These are phyloP conservation scores for Galerina sulciceps DNA, from an alignment of 768 basidiomycete species.

Conservation along the genomic window DNA sequence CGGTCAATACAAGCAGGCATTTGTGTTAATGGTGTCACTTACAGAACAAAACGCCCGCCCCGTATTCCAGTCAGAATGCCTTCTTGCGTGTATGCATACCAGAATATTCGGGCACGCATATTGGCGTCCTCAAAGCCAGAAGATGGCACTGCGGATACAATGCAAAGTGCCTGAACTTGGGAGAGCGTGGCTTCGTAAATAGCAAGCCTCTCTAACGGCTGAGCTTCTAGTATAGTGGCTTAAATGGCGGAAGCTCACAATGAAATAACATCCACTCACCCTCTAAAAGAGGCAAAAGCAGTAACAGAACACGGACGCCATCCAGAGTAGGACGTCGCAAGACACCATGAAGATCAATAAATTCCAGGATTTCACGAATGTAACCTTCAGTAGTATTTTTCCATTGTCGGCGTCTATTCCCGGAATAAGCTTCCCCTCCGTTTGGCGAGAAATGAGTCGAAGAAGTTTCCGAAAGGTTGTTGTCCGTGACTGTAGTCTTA, in stretches of 20 bases:
- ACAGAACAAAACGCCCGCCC: constrained; percentile 87
- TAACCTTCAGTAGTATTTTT: constrained; percentile 67
- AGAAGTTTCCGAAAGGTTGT: background rate
- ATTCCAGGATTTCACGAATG: constrained; percentile 74
- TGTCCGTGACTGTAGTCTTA: constrained; percentile 10
- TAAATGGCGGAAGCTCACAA: background rate
- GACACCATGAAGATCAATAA: constrained; percentile 81
- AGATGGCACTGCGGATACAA: constrained; percentile 41
- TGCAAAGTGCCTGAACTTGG: constrained; percentile 82
- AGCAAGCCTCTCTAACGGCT: constrained; percentile 51
- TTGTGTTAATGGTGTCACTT: constrained; percentile 28
- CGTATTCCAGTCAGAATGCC: constrained; percentile 80
- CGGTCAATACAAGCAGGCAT: background rate
- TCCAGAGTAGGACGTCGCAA: constrained; percentile 87
- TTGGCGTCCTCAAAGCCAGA: constrained; percentile 57
- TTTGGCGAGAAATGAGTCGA: constrained; percentile 17
- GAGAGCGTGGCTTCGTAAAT: constrained; percentile 84
- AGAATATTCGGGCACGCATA: constrained; percentile 81
- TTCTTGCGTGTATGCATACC: constrained; percentile 89
- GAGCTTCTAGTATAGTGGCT: constrained; percentile 38
- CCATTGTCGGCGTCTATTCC: constrained; percentile 43
- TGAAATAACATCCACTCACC: constrained; percentile 49
- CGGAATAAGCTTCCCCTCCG: constrained; percentile 33
- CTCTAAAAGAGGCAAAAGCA: constrained; percentile 83
- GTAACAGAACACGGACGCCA: constrained; percentile 77